Evolutionary conservation across 352 stramenopile species (phyloP), one percentile per base, ranked within the genome.

Genomic region (Phytophthora chlamydospora): DNA sequence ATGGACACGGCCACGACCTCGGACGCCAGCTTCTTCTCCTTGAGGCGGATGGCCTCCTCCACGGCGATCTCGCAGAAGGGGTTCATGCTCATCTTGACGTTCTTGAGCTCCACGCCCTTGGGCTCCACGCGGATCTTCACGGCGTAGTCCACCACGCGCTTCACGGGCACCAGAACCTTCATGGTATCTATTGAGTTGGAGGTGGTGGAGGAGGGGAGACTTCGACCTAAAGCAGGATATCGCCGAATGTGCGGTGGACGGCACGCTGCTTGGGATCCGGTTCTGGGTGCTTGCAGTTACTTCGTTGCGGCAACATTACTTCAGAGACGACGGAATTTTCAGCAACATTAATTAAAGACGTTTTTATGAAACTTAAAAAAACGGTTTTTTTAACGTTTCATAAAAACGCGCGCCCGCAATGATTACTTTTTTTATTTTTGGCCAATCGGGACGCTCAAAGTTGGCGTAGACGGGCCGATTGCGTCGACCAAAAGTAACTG

Each of bases 51-150:
- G 27, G 96, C 97, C 72, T 99, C 97, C 80, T 99, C 97, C 11
- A 98, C 86, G 19, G 96, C 96, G 70, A 98, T 98, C 70, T 99
- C 97, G 73, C 98, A 99, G 82, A 99, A 99, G 19, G 98, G 98
- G 83, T 99, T 99, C 93, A 99, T 98, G 58, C 88, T 98, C 97
- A 99, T 99, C 84, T 99, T 99, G 36, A 99, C 96, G 75, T 99
- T 99, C 68, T 95, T 95, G 16, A 99, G 86, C 61, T 99, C 96
- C 24, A 99, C 96, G 47, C 91, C 92, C 67, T 87, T 85, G 34
- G 96, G 84, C 55, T 92, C 81, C 47, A 99, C 95, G 59, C 97
- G 93, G 58, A 99, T 97, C 79, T 99, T 99, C 16, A 99, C 97
- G 41, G 97, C 97, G 64, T 99, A 99, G 76, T 99, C 97, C 32